phyloP scores from a whole-genome alignment of 2,329 filamentous ascomycete genomes.

The Podosphaera aphanis region DNA sequence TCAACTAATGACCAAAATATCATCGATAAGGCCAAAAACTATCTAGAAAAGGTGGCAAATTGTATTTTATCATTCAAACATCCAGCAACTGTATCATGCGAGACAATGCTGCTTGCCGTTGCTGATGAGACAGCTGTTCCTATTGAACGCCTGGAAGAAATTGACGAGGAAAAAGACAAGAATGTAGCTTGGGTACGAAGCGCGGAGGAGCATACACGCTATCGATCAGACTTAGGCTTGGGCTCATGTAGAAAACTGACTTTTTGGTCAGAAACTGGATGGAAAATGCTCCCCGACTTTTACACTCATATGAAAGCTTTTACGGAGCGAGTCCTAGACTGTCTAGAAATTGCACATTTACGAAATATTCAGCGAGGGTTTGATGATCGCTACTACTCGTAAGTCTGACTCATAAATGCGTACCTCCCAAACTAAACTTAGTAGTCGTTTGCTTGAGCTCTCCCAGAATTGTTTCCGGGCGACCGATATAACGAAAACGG shows the following conservation, averaged over 20 bases:
- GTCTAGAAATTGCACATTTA: constrained; percentile 38
- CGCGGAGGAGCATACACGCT: constrained; percentile 32
- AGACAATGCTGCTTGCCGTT: constrained; percentile 30
- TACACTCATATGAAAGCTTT: constrained; percentile 25
- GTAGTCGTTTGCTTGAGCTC: constrained; percentile 31
- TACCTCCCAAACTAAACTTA: constrained; percentile 10
- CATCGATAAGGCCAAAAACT: neutral
- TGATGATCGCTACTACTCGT: constrained; percentile 35
- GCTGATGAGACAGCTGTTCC: constrained; percentile 26
- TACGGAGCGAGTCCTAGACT: constrained; percentile 38
- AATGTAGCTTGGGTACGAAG: constrained; percentile 28
- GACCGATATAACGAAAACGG: constrained; percentile 23
- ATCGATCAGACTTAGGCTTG: constrained; percentile 25
- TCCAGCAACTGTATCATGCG: constrained; percentile 35
- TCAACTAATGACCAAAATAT: neutral
- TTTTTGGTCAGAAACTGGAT: constrained; percentile 30
- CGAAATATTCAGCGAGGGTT: constrained; percentile 24
- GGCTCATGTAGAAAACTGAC: constrained; percentile 34
- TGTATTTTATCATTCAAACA: constrained; percentile 18
- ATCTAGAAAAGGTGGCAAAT: constrained; percentile 2
- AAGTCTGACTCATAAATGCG: constrained; percentile 7
- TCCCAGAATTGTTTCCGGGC: constrained; percentile 51
- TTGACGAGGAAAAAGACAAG: constrained; percentile 13
- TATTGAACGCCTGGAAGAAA: constrained; percentile 6
- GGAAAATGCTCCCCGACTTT: constrained; percentile 29